Evolutionary conservation across 2,329 filamentous ascomycete species (phyloP).

Genomic region (Tolypocladium cylindrosporum): DNA sequence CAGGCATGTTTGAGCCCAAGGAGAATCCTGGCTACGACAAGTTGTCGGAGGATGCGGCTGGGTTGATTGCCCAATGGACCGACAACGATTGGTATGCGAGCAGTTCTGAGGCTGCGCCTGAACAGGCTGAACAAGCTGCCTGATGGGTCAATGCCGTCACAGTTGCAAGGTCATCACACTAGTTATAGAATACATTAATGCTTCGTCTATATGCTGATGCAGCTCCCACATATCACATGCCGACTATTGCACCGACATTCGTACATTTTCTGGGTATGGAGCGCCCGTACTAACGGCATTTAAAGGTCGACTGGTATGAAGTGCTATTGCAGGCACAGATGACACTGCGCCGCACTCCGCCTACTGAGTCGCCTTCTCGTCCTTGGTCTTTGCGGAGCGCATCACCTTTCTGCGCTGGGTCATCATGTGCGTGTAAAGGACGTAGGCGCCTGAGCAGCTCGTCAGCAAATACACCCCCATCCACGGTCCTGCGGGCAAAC

Average conservation of each 20-base stretch:
- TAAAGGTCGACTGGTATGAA: no score
- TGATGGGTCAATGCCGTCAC: neutral
- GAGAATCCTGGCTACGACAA: constrained; percentile 64
- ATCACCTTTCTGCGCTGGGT: constrained; percentile 73
- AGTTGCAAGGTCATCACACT: neutral
- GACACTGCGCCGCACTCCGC: neutral
- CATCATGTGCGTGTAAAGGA: constrained; percentile 94
- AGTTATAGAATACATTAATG: neutral
- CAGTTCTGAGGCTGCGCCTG: constrained; percentile 27
- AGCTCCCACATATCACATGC: neutral
- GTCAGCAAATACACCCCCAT: constrained; percentile 1
- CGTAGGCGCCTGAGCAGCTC: constrained; percentile 50
- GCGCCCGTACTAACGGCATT: neutral
- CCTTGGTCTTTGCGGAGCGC: constrained; percentile 45
- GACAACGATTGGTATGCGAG: constrained; percentile 57
- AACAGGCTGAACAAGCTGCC: neutral
- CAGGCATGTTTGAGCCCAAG: constrained; percentile 62
- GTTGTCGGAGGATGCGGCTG: constrained; percentile 55
- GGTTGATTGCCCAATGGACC: constrained; percentile 55
- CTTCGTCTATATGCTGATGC: neutral
- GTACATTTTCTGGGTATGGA: neutral
- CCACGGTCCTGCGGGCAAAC: constrained; percentile 17
- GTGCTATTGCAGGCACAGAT: neutral
- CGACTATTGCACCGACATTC: neutral
- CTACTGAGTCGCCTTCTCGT: constrained; percentile 31